A percentile compares a stretch with the other conserved stretches of the same genome.
These are phyloP conservation scores for Ophiostoma montium DNA, from an alignment of 2,329 filamentous ascomycete genomes.

Conservation along the genomic window DNA sequence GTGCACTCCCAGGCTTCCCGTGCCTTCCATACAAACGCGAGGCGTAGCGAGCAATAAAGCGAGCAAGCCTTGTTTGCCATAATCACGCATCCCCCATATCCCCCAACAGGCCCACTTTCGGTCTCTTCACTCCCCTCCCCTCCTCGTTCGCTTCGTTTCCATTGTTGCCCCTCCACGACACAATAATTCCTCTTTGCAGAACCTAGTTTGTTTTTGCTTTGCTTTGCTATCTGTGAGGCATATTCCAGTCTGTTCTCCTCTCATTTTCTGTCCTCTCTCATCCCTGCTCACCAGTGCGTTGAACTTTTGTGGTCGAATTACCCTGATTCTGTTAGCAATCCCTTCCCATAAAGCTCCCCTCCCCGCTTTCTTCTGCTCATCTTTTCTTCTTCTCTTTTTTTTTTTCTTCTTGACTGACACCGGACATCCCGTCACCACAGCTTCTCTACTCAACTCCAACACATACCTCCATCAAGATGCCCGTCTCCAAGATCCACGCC, in stretches of 20 bases:
- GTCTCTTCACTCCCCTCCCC: not conserved
- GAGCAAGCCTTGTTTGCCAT: conserved; percentile 4
- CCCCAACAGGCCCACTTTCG: not conserved
- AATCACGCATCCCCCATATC: conserved; percentile 7
- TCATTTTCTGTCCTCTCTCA: not conserved
- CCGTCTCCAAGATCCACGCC: conserved; percentile 79
- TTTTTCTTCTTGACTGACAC: conserved; percentile 1
- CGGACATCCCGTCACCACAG: conserved; percentile 6
- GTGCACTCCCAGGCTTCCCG: not conserved
- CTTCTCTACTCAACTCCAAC: not conserved
- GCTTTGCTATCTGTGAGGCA: conserved; percentile 8
- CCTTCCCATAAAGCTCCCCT: conserved; percentile 3
- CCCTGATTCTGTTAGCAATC: not conserved
- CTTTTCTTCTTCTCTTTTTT: not conserved
- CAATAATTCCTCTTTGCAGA: conserved; percentile 4
- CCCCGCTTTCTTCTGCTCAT: not conserved
- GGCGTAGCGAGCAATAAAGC: conserved; percentile 9
- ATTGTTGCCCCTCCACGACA: conserved; percentile 12
- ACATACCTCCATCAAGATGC: conserved; percentile 46
- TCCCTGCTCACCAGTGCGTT: conserved; percentile 2
- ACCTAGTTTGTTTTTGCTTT: conserved; percentile 1
- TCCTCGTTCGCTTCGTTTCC: not conserved
- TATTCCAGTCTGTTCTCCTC: conserved; percentile 4
- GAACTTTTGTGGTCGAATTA: conserved; percentile 1
- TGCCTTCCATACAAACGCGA: not conserved